A percentile compares a stretch with the other conserved stretches of the same genome.
Evolutionary conservation across 1,284 basidiomycete genomes (phyloP).

Genomic region (Trichosporon coremiiforme): DNA sequence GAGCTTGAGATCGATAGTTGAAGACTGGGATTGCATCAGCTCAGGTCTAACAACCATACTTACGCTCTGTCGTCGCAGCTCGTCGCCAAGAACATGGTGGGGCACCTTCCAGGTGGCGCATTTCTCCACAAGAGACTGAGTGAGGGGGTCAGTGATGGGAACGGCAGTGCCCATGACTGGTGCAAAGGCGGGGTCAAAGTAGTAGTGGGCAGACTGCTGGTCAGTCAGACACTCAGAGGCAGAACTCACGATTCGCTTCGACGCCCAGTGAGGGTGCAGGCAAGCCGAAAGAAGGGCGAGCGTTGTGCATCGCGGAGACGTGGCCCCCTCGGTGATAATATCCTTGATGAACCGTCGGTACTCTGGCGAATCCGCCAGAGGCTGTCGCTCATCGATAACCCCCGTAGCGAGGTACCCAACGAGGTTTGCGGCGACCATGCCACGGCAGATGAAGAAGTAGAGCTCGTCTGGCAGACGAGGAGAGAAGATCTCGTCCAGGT

Average conservation of each 20-base stretch:
- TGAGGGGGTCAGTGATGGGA: constrained; percentile 73
- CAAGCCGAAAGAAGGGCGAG: constrained; percentile 80
- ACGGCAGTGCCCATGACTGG: constrained; percentile 56
- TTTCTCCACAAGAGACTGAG: constrained; percentile 81
- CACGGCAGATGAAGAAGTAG: constrained; percentile 93
- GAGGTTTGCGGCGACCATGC: constrained; percentile 81
- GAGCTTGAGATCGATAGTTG: constrained; percentile 95
- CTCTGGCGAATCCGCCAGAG: constrained; percentile 90
- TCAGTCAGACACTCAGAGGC: not conserved
- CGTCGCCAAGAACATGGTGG: constrained; percentile 84
- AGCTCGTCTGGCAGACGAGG: constrained; percentile 93
- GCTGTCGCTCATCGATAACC: constrained; percentile 79
- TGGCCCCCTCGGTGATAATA: constrained; percentile 88
- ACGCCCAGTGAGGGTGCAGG: constrained; percentile 71
- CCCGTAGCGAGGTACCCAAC: constrained; percentile 89
- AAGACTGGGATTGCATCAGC: constrained; percentile 62
- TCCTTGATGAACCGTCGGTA: constrained; percentile 94
- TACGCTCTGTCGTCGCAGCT: constrained; percentile 92
- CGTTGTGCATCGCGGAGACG: constrained; percentile 86
- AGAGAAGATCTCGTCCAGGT: constrained; percentile 95
- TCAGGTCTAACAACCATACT: constrained; percentile 57
- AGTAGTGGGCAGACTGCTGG: constrained; percentile 57
- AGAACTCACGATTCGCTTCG: constrained; percentile 64
- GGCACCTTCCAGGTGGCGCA: constrained; percentile 92
- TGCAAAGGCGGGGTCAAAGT: constrained; percentile 54